Conservation (phyloP, 2,329 filamentous ascomycete species). For the Fusarium irregulare region DNA sequence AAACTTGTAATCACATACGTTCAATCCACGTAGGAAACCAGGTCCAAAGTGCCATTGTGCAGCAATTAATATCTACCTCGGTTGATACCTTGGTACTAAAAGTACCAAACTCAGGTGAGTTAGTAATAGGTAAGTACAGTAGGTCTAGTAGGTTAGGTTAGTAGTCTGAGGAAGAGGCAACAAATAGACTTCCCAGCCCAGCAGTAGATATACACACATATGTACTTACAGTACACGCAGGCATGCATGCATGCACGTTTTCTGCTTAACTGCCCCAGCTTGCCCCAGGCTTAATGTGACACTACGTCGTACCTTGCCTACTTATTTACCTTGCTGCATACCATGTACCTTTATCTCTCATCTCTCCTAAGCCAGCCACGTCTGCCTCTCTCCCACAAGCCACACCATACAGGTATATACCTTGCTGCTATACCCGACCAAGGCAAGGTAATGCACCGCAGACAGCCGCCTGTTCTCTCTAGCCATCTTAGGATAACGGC, state of each 20-base stretch:
- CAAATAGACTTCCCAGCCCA: slow-evolving; percentile 17
- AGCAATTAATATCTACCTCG: not conserved
- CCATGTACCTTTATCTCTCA: slow-evolving; percentile 25
- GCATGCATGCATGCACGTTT: not conserved
- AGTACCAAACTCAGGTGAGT: not conserved
- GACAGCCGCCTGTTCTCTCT: slow-evolving; percentile 28
- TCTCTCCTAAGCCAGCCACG: slow-evolving; percentile 36
- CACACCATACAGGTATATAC: slow-evolving; percentile 21
- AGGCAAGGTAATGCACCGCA: slow-evolving; percentile 16
- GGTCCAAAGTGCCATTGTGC: not conserved
- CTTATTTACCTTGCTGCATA: slow-evolving; percentile 8
- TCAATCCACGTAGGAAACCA: not conserved
- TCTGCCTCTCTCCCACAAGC: slow-evolving; percentile 31
- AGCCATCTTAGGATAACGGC: slow-evolving; percentile 34
- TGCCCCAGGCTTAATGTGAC: slow-evolving; percentile 32
- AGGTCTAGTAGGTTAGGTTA: not conserved
- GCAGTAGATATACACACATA: not conserved
- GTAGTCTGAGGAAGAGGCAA: not conserved
- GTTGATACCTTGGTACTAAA: not conserved
- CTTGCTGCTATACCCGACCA: slow-evolving; percentile 24
- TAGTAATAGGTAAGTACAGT: not conserved
- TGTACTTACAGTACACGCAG: not conserved
- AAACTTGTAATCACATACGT: slow-evolving; percentile 6
- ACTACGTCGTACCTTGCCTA: slow-evolving; percentile 19
- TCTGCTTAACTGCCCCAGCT: slow-evolving; percentile 19